Base-by-base conservation (phyloP, 1,284 basidiomycete genomes). In the Cutaneotrichosporon arboriforme region DNA sequence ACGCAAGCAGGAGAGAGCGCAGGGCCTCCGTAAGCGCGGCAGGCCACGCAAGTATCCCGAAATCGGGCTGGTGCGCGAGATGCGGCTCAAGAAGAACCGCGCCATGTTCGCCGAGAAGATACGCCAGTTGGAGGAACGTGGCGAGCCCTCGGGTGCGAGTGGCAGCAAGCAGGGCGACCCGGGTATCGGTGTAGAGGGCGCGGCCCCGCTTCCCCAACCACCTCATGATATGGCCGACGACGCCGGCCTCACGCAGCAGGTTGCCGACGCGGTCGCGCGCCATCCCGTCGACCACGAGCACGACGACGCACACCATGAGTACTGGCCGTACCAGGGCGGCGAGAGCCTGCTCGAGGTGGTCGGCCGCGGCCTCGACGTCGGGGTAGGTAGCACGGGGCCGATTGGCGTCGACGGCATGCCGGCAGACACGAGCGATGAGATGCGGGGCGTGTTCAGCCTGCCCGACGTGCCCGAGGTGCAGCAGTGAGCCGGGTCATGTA, bases 21-120 rank as follows among this genome's bases (percentile, higher is more conserved):
- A 64, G 12, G 69, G 69, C 2, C 63, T 71, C 22, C 49, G 67
- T 8, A 52, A 60, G 33, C 63, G 68, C 39, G 71, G 71, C 13
- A 39, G 71, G 41, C 71, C 71, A 10, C 53, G 71, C 18, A 72
- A 72, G 53, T 73, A 65, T 49, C 69, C 69, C 9, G 71, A 69
- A 26, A 51, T 60, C 23, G 68, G 65, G 21, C 58, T 72, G 10
- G 69, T 73, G 10, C 57, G 71, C 17, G 69, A 73, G 46, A 70
- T 73, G 68, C 58, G 71, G 18, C 56, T 73, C 55, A 72, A 68
- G 61, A 66, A 65, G 65, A 72, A 73, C 48, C 46, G 69, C 22
- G 60, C 54, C 15, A 62, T 66, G 42, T 67, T 64, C 35, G 61
- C 59, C 26, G 65, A 68, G 48, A 55, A 69, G 41, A 53, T 69